Conservation (phyloP, 2,329 filamentous ascomycete species). For the Alternaria arborescens region DNA sequence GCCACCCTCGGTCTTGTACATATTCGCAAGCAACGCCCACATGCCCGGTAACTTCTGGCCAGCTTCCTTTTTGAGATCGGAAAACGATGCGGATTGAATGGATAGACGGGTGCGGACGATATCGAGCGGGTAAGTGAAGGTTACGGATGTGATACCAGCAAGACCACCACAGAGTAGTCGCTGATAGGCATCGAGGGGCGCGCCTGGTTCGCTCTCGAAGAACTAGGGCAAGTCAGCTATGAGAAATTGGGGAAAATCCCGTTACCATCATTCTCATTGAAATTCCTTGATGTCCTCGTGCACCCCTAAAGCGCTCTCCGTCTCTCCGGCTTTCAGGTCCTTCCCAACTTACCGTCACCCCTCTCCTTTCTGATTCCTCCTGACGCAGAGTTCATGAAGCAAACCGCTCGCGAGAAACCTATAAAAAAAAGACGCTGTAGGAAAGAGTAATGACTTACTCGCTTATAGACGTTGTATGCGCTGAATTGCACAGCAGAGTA, state of each 20-base stretch:
- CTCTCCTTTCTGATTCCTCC: neutral
- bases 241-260: neutral
- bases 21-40: conserved; percentile 81
- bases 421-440: neutral
- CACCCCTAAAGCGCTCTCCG: neutral
- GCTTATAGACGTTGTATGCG: conserved; percentile 97
- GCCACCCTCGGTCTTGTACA: conserved; percentile 94
- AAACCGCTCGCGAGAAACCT: conserved; percentile 1
- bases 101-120: conserved; percentile 96
- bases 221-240: conserved; percentile 59
- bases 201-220: conserved; percentile 78
- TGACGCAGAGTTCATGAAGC: conserved; percentile 4
- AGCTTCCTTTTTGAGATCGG: conserved; percentile 66
- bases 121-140: conserved; percentile 93
- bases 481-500: conserved; percentile 99
- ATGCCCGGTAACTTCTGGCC: conserved; percentile 80
- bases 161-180: conserved; percentile 89
- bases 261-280: neutral
- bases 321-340: neutral
- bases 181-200: conserved; percentile 74
- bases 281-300: neutral
- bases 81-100: conserved; percentile 96
- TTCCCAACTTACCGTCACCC: neutral
- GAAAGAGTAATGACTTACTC: conserved; percentile 63
- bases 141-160: conserved; percentile 94